Percentiles rank a stretch among this genome's conserved stretches.
phyloP scores from a whole-genome alignment of 2,329 filamentous ascomycete species.

The Trichophyton benhamiae region DNA sequence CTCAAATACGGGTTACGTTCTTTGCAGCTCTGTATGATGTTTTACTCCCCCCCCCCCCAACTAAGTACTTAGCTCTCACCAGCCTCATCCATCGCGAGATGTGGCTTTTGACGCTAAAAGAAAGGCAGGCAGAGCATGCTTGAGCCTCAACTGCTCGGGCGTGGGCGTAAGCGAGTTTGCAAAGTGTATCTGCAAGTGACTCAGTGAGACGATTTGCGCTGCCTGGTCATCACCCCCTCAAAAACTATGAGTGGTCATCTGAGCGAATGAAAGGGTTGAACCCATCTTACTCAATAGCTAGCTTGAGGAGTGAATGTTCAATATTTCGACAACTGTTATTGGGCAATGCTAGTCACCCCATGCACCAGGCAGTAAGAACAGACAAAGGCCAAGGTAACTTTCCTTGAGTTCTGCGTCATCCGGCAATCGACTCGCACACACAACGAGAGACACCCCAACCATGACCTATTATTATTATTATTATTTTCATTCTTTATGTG shows the following conservation, averaged over 20 bases:
- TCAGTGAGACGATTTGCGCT: background rate
- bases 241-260: background rate
- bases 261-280: background rate
- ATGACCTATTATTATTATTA: background rate
- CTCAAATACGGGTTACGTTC: background rate
- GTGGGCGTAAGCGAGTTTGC: background rate
- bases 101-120: background rate
- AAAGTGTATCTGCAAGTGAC: background rate
- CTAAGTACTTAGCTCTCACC: background rate
- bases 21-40: background rate
- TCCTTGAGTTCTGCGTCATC: background rate
- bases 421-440: no score
- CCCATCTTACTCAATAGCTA: background rate
- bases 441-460: background rate
- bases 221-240: background rate
- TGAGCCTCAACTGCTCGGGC: background rate
- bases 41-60: background rate
- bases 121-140: background rate
- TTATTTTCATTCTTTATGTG: no score
- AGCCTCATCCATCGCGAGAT: slow-evolving; percentile 2
- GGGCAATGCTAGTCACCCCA: slow-evolving; percentile 5
- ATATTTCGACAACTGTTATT: background rate
- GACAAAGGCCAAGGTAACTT: background rate
- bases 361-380: background rate
- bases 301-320: background rate